Conservation (phyloP, 352 stramenopile genomes). For the Pythium aquatile region DNA sequence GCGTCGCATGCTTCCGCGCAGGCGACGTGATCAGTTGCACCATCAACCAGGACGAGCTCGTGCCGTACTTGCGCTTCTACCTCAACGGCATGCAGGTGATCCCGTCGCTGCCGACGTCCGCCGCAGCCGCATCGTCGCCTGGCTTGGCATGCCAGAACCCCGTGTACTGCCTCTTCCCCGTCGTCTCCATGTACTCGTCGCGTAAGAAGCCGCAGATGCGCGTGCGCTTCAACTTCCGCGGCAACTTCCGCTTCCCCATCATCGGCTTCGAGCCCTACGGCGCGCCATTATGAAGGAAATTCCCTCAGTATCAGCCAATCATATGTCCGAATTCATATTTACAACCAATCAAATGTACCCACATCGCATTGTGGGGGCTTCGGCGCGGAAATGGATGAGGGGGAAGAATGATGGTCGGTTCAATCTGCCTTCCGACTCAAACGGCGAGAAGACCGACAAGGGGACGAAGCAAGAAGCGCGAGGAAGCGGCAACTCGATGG, state of each 20-base stretch:
- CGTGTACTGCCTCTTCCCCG: constrained; percentile 58
- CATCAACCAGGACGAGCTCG: constrained; percentile 69
- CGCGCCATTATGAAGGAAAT: constrained; percentile 34
- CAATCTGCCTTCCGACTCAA: constrained; percentile 2
- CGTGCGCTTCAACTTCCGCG: constrained; percentile 78
- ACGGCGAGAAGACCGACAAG: not conserved
- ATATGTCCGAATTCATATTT: constrained; percentile 15
- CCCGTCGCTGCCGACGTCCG: constrained; percentile 26
- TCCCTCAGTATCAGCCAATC: constrained; percentile 23
- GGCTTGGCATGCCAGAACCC: constrained; percentile 56
- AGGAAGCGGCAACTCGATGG: constrained; percentile 27
- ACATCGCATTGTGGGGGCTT: constrained; percentile 4
- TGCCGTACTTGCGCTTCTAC: constrained; percentile 71
- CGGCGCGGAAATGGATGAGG: constrained; percentile 19
- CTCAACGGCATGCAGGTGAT: constrained; percentile 71
- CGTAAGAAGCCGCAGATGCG: constrained; percentile 66
- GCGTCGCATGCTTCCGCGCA: constrained; percentile 58
- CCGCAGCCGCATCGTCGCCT: not conserved
- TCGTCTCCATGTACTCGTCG: constrained; percentile 77
- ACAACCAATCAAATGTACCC: constrained; percentile 19
- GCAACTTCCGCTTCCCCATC: constrained; percentile 66
- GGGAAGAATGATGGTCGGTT: constrained; percentile 24
- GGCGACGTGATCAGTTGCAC: constrained; percentile 74
- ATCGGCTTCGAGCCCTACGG: constrained; percentile 71
- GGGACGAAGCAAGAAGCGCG: not conserved